phyloP scores from a whole-genome alignment of 2,329 filamentous ascomycete genomes.

The Fusarium siculi region DNA sequence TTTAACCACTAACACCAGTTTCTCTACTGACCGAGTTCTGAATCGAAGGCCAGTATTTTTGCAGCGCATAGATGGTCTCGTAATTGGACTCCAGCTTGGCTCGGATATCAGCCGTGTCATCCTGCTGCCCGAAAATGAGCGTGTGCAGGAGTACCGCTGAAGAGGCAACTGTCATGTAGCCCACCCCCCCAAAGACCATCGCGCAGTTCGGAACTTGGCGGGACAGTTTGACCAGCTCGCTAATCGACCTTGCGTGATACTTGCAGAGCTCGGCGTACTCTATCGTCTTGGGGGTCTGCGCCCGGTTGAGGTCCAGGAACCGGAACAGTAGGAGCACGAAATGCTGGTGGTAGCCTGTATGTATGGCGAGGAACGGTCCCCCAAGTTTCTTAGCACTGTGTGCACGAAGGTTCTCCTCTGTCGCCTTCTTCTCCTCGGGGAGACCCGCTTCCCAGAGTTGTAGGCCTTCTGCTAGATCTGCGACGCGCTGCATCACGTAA shows the following conservation, averaged over 20 bases:
- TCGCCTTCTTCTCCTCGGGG: constrained; percentile 1
- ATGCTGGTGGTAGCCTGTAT: constrained; percentile 12
- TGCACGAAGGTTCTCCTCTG: constrained; percentile 2
- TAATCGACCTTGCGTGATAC: neutral
- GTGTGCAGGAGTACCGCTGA: constrained; percentile 3
- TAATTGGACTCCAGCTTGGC: constrained; percentile 6
- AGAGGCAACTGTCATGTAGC: constrained; percentile 7
- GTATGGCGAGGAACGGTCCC: constrained; percentile 8
- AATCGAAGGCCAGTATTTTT: constrained; percentile 5
- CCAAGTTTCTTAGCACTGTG: constrained; percentile 4
- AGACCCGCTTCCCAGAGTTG: neutral
- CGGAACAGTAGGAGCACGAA: constrained; percentile 1
- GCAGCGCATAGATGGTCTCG: constrained; percentile 8
- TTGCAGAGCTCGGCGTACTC: constrained; percentile 10
- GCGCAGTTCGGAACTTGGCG: constrained; percentile 6
- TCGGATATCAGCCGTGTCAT: constrained; percentile 2
- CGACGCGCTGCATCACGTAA: constrained; percentile 6
- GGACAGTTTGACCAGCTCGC: neutral
- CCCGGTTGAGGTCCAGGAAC: constrained; percentile 1
- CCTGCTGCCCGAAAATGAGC: constrained; percentile 2
- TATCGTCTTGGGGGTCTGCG: neutral
- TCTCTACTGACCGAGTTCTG: neutral
- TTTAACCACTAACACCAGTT: neutral
- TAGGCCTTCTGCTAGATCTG: neutral
- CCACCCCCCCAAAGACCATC: constrained; percentile 4